Conservation (phyloP, 2,329 filamentous ascomycete species). For the Clathrospora elynae region DNA sequence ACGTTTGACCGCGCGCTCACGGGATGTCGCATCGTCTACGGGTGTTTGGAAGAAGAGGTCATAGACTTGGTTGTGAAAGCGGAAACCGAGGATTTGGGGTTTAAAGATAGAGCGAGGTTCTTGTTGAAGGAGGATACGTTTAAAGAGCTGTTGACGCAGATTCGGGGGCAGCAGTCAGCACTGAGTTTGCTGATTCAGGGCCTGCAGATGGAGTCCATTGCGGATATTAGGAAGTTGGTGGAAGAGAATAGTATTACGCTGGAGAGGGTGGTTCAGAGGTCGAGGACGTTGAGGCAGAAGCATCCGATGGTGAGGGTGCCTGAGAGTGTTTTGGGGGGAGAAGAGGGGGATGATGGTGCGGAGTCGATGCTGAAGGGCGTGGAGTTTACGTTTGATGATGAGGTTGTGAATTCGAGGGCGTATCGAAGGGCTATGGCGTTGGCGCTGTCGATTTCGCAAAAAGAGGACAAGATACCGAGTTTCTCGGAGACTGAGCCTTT, state of each 20-base stretch:
- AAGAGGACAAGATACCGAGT: conserved; percentile 2
- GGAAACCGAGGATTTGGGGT: conserved; percentile 26
- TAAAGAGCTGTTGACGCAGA: conserved; percentile 42
- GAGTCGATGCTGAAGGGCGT: conserved; percentile 27
- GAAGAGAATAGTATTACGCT: conserved; percentile 36
- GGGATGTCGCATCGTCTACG: conserved; percentile 42
- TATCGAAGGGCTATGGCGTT: conserved; percentile 42
- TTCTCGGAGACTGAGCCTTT: conserved; percentile 6
- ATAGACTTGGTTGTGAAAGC: conserved; percentile 29
- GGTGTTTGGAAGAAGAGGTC: conserved; percentile 42
- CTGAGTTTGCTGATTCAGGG: conserved; percentile 42
- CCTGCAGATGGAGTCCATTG: conserved; percentile 45
- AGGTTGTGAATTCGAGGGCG: conserved; percentile 39
- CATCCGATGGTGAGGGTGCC: conserved; percentile 39
- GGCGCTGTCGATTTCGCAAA: conserved; percentile 21
- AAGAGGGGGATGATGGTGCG: conserved; percentile 18
- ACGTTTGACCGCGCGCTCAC: conserved; percentile 42
- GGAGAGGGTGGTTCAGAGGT: conserved; percentile 34
- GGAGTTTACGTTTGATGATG: conserved; percentile 43
- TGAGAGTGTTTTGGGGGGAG: conserved; percentile 22
- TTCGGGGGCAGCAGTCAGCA: conserved; percentile 42
- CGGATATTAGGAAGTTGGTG: conserved; percentile 39
- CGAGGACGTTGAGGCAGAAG: conserved; percentile 31
- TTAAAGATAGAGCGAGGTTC: conserved; percentile 35
- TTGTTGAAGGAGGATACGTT: conserved; percentile 44